phyloP scores from a whole-genome alignment of 2,329 filamentous ascomycete species.

The Parastagonospora nodorum region DNA sequence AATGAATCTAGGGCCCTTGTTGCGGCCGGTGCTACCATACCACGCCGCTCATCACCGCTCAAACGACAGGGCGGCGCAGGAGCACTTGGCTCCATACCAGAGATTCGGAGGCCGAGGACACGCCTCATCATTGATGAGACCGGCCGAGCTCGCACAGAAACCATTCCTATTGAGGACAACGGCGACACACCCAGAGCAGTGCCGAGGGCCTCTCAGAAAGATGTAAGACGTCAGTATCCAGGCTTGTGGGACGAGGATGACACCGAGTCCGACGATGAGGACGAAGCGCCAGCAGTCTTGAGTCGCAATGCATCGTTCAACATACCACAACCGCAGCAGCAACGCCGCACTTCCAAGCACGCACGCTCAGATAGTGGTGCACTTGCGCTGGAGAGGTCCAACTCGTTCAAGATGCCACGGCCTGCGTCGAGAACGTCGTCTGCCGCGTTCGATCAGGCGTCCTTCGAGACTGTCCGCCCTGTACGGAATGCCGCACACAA shows the following conservation, averaged over 20 bases:
- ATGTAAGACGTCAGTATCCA: conserved; percentile 48
- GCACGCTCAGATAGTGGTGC: conserved; percentile 39
- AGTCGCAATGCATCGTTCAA: conserved; percentile 46
- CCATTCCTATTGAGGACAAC: conserved; percentile 43
- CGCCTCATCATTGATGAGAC: conserved; percentile 55
- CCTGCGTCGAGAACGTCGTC: conserved; percentile 38
- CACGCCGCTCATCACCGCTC: conserved; percentile 53
- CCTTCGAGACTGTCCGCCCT: conserved; percentile 36
- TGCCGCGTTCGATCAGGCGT: conserved; percentile 37
- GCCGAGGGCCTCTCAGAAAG: conserved; percentile 28
- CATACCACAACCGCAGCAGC: conserved; percentile 34
- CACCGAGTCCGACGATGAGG: conserved; percentile 43
- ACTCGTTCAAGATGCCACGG: conserved; percentile 42
- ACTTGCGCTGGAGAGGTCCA: conserved; percentile 30
- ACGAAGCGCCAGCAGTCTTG: conserved; percentile 32
- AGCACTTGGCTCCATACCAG: conserved; percentile 53
- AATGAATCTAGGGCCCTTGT: conserved; percentile 37
- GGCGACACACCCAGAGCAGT: conserved; percentile 36
- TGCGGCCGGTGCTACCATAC: conserved; percentile 37
- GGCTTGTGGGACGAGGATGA: conserved; percentile 51
- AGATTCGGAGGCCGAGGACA: conserved; percentile 48
- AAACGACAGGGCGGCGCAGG: conserved; percentile 50
- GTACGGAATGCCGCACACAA: conserved; percentile 28
- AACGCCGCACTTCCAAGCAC: conserved; percentile 42
- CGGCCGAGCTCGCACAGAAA: conserved; percentile 54